Base-by-base conservation (phyloP, 2,329 filamentous ascomycete species). In the Aureobasidium pullulans region DNA sequence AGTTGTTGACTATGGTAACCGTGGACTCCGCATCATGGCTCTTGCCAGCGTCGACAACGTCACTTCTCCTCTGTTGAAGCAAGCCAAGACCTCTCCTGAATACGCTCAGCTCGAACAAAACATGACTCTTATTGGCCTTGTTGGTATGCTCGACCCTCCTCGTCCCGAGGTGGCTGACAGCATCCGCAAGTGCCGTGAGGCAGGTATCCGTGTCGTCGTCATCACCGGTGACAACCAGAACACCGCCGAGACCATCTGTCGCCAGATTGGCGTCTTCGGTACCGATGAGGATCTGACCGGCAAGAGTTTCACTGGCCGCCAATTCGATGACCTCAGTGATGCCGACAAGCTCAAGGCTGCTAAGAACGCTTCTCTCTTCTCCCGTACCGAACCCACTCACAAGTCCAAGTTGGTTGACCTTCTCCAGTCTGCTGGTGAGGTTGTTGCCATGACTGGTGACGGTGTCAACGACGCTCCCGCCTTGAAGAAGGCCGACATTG, bases 401-500 rank as follows among this genome's bases (percentile, higher is more conserved):
- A 99, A 99, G 82, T 95, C 89, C n/a, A 94, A 90, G 76, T 84
- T 99, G 47, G 93, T 99, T 49, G 94, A 99, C 72, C 86, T 99
- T 46, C 87, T 99, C 47, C 95, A 99, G 73, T 90, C 89, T 61
- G 81, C 89, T 53, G 90, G 90, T 62, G 90, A 99, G 72, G 94
- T 99, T 44, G 95, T 99, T 64, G 94, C 94, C 66, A 99, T 99
- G 94, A 99, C 94, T 66, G 94, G 94, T 69, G 94, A 99, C 70
- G 94, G 94, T 75, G 94, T 99, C 74, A 99, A 99, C 70, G 94
- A 99, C 74, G 94, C 94, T 4, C 94, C 94, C 48, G 94, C 94
- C 15, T 81, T 99, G 69, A 99, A 99, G 83, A 97, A 96, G 79
- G 90, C 94, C 39, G 94, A 99, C 71, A 99, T 99, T 76, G 94